Evolutionary conservation across 2,329 filamentous ascomycete genomes (phyloP).

Genomic region (Blastomyces parvus): DNA sequence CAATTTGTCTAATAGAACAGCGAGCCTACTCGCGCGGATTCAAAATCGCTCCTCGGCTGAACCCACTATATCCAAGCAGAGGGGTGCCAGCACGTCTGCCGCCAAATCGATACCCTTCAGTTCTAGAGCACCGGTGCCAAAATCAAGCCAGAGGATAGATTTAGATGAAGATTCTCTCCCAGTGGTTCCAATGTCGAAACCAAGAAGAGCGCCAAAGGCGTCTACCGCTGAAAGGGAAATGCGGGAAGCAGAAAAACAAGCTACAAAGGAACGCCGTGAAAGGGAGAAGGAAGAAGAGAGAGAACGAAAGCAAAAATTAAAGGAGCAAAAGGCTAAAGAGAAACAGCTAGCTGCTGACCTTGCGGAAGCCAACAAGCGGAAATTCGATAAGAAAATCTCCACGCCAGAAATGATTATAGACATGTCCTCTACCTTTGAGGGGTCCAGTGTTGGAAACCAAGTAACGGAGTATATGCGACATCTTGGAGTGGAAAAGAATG

Average conservation of each 20-base stretch:
- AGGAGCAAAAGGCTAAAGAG: conserved; percentile 51
- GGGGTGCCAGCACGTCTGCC: conserved; percentile 12
- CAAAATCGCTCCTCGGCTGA: conserved; percentile 12
- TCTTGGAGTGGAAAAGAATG: conserved; percentile 34
- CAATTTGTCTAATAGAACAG: conserved; percentile 33
- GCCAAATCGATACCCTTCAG: conserved; percentile 12
- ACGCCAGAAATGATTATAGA: conserved; percentile 70
- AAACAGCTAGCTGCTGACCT: conserved; percentile 58
- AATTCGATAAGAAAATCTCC: conserved; percentile 63
- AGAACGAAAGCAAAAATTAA: conserved; percentile 35
- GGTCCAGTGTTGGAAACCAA: conserved; percentile 36
- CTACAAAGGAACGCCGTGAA: conserved; percentile 39
- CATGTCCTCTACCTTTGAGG: conserved; percentile 49
- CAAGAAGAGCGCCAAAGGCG: conserved; percentile 35
- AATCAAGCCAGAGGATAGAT: conserved; percentile 38
- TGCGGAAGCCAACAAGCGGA: conserved; percentile 62
- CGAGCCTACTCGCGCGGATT: conserved; percentile 32
- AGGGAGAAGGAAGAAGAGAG: conserved; percentile 51
- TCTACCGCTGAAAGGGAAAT: conserved; percentile 31
- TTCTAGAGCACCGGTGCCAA: neutral
- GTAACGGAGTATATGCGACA: conserved; percentile 35
- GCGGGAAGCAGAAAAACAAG: conserved; percentile 47
- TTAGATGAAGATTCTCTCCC: conserved; percentile 26
- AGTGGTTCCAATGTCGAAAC: conserved; percentile 40
- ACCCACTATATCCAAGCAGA: conserved; percentile 12